A percentile compares a stretch with the other conserved stretches of the same genome.
These are phyloP conservation scores for Epichloe coenophiala DNA, from an alignment of 2,329 filamentous ascomycete genomes.

Conservation along the genomic window DNA sequence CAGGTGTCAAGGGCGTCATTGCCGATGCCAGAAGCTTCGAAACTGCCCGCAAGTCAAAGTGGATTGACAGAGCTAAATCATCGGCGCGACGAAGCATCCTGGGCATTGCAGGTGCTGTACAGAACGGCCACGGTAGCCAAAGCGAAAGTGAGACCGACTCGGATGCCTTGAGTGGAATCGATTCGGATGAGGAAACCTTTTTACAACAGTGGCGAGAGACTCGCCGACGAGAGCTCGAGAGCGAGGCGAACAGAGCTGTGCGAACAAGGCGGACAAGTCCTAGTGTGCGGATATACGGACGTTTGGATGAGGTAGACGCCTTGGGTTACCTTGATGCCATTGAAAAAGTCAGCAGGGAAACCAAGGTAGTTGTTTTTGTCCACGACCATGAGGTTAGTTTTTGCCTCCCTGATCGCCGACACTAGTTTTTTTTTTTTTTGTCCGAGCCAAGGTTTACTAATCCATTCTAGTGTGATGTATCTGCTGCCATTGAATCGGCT, in stretches of 20 bases:
- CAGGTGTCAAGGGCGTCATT: conserved; percentile 78
- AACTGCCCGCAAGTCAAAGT: conserved; percentile 45
- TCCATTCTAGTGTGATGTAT: conserved; percentile 57
- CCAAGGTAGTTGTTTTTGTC: conserved; percentile 83
- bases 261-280: conserved; percentile 60
- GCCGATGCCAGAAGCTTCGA: conserved; percentile 70
- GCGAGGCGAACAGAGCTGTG: conserved; percentile 38
- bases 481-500: conserved; percentile 63
- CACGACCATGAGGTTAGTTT: conserved; percentile 68
- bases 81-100: conserved; percentile 43
- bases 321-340: conserved; percentile 91
- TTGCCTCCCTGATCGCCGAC: neutral
- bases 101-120: conserved; percentile 25
- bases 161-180: conserved; percentile 29
- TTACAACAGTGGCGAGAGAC: conserved; percentile 75
- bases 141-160: conserved; percentile 34
- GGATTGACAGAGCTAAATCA: conserved; percentile 36
- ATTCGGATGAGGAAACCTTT: conserved; percentile 65
- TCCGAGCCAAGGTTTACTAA: neutral
- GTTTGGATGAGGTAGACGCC: conserved; percentile 73
- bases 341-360: conserved; percentile 72
- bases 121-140: conserved; percentile 11
- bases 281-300: conserved; percentile 64
- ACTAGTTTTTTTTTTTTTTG: conserved; percentile 5
- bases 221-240: conserved; percentile 64